Evolutionary conservation across 2,329 filamentous ascomycete species (phyloP), one percentile per base, ranked within the genome.

Genomic region (Furcasterigmium sp.): DNA sequence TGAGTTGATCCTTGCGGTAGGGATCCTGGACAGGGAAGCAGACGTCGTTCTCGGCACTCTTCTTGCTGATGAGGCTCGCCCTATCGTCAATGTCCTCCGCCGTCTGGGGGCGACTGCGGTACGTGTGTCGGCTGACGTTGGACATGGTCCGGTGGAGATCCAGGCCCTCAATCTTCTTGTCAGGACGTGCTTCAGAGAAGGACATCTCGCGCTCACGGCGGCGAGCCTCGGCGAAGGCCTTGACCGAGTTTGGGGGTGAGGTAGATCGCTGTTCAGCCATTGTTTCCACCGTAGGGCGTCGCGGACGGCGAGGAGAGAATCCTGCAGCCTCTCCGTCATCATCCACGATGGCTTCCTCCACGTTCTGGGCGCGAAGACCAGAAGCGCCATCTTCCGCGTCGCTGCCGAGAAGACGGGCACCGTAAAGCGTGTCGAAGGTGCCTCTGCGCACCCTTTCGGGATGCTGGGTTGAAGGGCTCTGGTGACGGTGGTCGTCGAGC

Each of bases 241-340:
- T 95, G 41, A 98, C 90, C 0, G 93, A 98, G 63, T 96, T 98
- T 8, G 93, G 93, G 10, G 91, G 91, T 6, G 93, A 97, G 3
- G 80, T 70, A 1, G 87, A 89, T 43, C 88, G 78, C 38, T 78
- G 80, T 18, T 78, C 75, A 19, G 68, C 62, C 37, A 72, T 63
- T 2, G 78, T 78, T 25, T 74, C 75, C 42, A 84, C 68, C 40
- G 77, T 77, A 44, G 75, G 71, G 44, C 78, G 75, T 14, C 79
- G 77, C 45, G 66, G 68, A 29, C 68, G 73, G 7, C 66, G 62
- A 25, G 58, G 52, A 15, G 59, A 59, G 7, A 68, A 67, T n/a
- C 74, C 72, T 7, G 61, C 51, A 18, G 68, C 67, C 13, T 67
- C 68, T 51, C 66, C 73, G 34, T 87, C 84, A 42, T 95, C 91